phyloP scores from a whole-genome alignment of 2,329 filamentous ascomycete genomes.

The Aspergillus neotritici region DNA sequence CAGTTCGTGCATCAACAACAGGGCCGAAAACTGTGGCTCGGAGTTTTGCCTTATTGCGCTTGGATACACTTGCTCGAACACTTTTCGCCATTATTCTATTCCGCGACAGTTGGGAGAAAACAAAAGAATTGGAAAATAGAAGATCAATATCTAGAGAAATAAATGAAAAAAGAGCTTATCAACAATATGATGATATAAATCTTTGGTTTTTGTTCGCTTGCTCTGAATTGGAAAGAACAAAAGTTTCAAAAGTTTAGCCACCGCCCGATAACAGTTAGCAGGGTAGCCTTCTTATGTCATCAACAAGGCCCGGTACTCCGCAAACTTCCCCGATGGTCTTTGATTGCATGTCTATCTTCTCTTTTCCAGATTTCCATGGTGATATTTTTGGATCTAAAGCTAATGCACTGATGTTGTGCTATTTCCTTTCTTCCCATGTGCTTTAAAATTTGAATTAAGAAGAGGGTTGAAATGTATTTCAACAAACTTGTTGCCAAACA shows the following conservation, averaged over 20 bases:
- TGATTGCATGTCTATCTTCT: constrained; percentile 4
- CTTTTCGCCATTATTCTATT: constrained; percentile 71
- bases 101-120: background rate
- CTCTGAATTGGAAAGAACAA: too few species aligned
- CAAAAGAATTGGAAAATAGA: background rate
- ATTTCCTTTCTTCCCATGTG: background rate
- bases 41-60: constrained; percentile 75
- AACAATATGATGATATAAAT: background rate
- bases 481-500: constrained; percentile 11
- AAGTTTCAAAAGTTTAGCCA: too few species aligned
- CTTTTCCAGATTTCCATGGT: too few species aligned
- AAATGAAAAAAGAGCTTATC: constrained; percentile 4
- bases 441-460: constrained; percentile 1
- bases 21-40: constrained; percentile 81
- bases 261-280: too few species aligned
- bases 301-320: constrained; percentile 18
- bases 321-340: constrained; percentile 5
- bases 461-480: constrained; percentile 27
- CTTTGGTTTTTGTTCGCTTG: constrained; percentile 4
- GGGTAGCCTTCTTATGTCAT: constrained; percentile 30
- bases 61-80: constrained; percentile 69
- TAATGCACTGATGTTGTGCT: background rate
- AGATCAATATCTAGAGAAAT: background rate
- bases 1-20: constrained; percentile 68
- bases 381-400: background rate